Base-by-base conservation (phyloP, 345 rosid genomes). In the Eutrema heterophyllum region DNA sequence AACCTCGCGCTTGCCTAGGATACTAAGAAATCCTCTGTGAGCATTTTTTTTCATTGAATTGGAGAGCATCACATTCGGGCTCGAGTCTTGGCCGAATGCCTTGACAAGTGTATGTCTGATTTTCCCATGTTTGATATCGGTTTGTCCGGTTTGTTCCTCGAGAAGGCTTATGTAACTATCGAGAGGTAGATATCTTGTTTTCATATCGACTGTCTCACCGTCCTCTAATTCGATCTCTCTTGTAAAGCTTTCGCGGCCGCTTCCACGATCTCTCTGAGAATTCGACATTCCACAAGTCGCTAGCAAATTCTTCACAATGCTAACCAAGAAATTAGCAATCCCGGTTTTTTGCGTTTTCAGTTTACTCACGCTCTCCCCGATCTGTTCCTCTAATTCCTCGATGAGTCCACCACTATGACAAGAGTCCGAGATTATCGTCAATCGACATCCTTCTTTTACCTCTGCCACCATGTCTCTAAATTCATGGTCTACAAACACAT, bases 231-330 rank as follows among this genome's bases (percentile, higher is more conserved):
- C 74, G 15, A 41, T 6, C 56, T 40, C 15, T 51, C 40, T 61
- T 3, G 21, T 7, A 3, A 61, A 44, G 15, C 18, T 49, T 43
- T 53, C 79, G 6, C 1, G 3, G 30, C 12, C 32, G 27, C 46
- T 8, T 33, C 55, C 73, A 40, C 33, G 24, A 5, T 29, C 58
- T 29, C 4, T 32, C 7, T 24, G 43, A 38, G 69, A 44, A 21
- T 8, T 75, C 43, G 60, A 77, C 67, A 88, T 68, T 62, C 93
- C 96, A 40, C 94, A 87, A 39, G 88, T 78, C 59, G 81, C 81
- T 3, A 93, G 55, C 5, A 88, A 84, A 64, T 4, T 77, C 65
- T 76, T 54, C 5, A 91, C 58, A 0, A 72, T 76, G 58, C 71
- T 75, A 58, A 78, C 81, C 62, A 91, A 72, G 81, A 86, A 83